Evolutionary conservation across 441 rosid genomes (phyloP).

Genomic region (Eugenia klotzschiana): DNA sequence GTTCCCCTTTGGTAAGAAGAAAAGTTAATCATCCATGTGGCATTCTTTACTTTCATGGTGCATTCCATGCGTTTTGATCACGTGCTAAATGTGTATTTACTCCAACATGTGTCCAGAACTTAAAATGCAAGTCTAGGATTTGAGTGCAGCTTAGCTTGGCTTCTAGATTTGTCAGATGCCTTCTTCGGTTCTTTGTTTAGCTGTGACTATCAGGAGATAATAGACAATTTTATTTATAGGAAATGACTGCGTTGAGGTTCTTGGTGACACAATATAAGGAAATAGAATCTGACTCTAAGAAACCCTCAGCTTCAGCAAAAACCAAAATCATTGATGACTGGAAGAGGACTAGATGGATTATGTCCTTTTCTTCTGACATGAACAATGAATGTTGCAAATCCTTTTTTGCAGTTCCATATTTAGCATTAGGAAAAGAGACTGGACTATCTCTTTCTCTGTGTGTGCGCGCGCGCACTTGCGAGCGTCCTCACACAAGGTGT

Average conservation of each 20-base stretch:
- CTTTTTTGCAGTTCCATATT: background rate
- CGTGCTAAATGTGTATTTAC: background rate
- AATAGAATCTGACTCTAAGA: background rate
- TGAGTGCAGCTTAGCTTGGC: background rate
- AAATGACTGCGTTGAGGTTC: background rate
- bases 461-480: no score
- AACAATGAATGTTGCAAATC: background rate
- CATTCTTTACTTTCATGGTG: background rate
- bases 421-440: background rate
- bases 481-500: background rate
- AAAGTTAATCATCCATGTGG: background rate
- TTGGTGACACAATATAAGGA: background rate
- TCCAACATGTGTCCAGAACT: background rate
- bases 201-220: background rate
- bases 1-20: background rate
- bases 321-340: background rate
- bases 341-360: background rate
- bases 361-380: background rate
- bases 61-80: background rate
- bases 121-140: background rate
- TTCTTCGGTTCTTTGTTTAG: background rate
- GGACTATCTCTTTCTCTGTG: background rate
- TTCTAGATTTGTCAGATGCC: background rate
- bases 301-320: background rate
- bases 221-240: background rate